Conservation (phyloP, 345 rosid species). For the Atalantia buxifolia region DNA sequence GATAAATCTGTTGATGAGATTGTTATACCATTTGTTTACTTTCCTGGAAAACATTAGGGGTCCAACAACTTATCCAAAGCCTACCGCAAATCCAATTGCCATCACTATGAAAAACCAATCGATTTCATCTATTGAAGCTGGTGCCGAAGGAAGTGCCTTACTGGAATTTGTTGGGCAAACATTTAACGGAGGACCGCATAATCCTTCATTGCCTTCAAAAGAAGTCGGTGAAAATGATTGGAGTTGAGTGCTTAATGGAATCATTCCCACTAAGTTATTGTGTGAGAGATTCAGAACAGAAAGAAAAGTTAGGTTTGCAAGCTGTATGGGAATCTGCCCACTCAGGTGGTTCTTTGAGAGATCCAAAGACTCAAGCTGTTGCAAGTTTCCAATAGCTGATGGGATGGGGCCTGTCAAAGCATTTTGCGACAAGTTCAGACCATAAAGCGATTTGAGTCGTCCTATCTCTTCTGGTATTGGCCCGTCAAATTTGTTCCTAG, state of each 20-base stretch:
- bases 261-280: slow-evolving; percentile 24
- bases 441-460: slow-evolving; percentile 9
- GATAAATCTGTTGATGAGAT: slow-evolving; percentile 35
- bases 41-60: slow-evolving; percentile 33
- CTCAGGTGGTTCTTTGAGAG: slow-evolving; percentile 24
- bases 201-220: slow-evolving; percentile 19
- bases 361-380: slow-evolving; percentile 32
- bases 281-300: slow-evolving; percentile 31
- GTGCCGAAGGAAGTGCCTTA: neutral
- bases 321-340: slow-evolving; percentile 24
- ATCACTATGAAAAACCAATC: slow-evolving; percentile 45
- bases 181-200: neutral
- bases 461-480: slow-evolving; percentile 26
- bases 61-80: slow-evolving; percentile 42
- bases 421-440: slow-evolving; percentile 36
- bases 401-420: slow-evolving; percentile 22
- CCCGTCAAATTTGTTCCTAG: slow-evolving; percentile 28
- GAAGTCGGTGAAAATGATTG: slow-evolving; percentile 19
- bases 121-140: neutral
- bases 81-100: slow-evolving; percentile 52
- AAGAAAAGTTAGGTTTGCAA: slow-evolving; percentile 28
- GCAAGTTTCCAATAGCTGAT: slow-evolving; percentile 17
- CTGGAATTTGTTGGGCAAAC: neutral
- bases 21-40: slow-evolving; percentile 26
- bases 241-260: slow-evolving; percentile 25